Evolutionary conservation across 352 stramenopile genomes (phyloP), one percentile per base, ranked within the genome.

Genomic region (Phytopythium vexans): DNA sequence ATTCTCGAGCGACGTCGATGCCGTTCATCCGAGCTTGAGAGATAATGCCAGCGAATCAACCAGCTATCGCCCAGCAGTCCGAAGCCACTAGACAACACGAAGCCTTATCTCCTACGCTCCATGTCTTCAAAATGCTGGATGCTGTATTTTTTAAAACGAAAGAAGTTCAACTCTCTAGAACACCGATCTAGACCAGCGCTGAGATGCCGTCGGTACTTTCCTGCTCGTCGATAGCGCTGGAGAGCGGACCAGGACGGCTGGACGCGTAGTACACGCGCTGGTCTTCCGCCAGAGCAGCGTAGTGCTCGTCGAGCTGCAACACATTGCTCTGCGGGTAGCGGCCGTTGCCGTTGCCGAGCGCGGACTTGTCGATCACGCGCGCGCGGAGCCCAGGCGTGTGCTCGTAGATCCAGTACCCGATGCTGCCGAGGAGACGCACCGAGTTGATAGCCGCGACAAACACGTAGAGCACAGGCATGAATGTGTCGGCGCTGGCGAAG

Each of bases 341-440:
- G 21, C 64, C 70, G 8, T 70, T 77, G 38, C 74, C 74, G 39
- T 87, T 86, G 31, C 81, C 78, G 2, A 66, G 81, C 41, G 73
- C 58, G 1, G 72, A 70, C 56, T 86, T 86, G 53, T 82, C 72
- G 27, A 83, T 41, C 33, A 86, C 53, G 33, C 72, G 55, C 42
- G 31, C 47, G 11, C 75, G 75, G 6, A 86, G 12, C 31, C 62
- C 39, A 33, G 60, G 55, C 16, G 77, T 86, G 64, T 79, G 77
- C 14, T 79, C 64, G 60, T 94, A 94, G 36, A 94, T 14, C 68
- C 81, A 80, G 62, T 94, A 75, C 39, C 74, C 69, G 33, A 92
- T 70, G 49, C 71, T 87, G 3, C 86, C 83, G 2, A 86, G 41
- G 15, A 95, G 54, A 0, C 86, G 77, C 14, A 60, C 68, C 40